Conservation (phyloP, 345 rosid genomes). For the Populus alba region DNA sequence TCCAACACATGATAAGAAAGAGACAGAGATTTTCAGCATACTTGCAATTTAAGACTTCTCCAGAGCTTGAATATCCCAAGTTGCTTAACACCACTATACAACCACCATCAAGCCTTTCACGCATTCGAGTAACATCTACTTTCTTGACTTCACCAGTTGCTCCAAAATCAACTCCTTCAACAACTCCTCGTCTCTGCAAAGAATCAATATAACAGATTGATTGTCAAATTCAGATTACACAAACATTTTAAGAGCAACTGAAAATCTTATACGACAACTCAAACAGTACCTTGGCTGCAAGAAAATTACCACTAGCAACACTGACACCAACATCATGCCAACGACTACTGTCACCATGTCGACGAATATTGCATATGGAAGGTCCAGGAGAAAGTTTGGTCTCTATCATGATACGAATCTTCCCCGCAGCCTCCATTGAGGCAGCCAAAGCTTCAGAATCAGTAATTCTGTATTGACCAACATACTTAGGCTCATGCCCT, state of each 20-base stretch:
- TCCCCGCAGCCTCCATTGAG: conserved; percentile 94
- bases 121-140: conserved; percentile 74
- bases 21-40: conserved; percentile 30
- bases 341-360: conserved; percentile 90
- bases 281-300: conserved; percentile 77
- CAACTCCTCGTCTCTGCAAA: conserved; percentile 87
- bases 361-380: conserved; percentile 69
- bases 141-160: conserved; percentile 95
- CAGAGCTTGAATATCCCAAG: conserved; percentile 88
- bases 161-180: conserved; percentile 90
- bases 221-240: no score
- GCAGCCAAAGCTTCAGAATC: conserved; percentile 78
- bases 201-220: conserved; percentile 4
- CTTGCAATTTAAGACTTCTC: conserved; percentile 98
- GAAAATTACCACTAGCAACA: conserved; percentile 94
- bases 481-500: conserved; percentile 69
- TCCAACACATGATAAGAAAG: neutral
- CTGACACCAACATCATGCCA: conserved; percentile 89
- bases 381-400: conserved; percentile 98
- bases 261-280: neutral
- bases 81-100: conserved; percentile 81
- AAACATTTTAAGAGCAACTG: neutral
- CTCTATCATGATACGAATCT: conserved; percentile 80
- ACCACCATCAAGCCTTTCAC: conserved; percentile 84
- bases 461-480: conserved; percentile 78